Conservation (phyloP, 108 stramenopile species). For the Poteriospumella lacustris region DNA sequence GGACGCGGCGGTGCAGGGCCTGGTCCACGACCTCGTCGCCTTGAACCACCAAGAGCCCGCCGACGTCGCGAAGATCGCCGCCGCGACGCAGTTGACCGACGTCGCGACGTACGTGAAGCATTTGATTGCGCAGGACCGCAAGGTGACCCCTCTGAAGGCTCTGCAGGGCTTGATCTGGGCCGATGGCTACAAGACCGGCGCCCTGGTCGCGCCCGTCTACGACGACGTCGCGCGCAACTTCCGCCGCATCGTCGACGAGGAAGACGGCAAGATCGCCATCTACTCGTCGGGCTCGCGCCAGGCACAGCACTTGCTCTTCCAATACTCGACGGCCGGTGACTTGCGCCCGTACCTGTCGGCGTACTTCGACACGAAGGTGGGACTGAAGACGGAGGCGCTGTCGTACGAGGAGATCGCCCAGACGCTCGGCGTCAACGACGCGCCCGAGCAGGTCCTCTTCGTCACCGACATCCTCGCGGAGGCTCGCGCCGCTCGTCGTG, state of each 20-base stretch:
- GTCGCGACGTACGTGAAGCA: slow-evolving; percentile 46
- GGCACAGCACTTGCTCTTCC: slow-evolving; percentile 79
- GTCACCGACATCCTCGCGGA: slow-evolving; percentile 75
- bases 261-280: slow-evolving; percentile 71
- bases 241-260: slow-evolving; percentile 41
- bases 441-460: slow-evolving; percentile 68
- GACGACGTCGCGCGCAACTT: slow-evolving; percentile 55
- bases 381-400: slow-evolving; percentile 60
- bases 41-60: neutral
- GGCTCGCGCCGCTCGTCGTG: slow-evolving; percentile 67
- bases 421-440: slow-evolving; percentile 51
- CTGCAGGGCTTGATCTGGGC: slow-evolving; percentile 86
- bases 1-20: neutral
- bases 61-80: neutral
- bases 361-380: slow-evolving; percentile 84
- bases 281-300: slow-evolving; percentile 75
- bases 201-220: slow-evolving; percentile 71
- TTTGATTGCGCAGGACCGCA: slow-evolving; percentile 68
- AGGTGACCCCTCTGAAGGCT: slow-evolving; percentile 64
- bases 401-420: slow-evolving; percentile 70
- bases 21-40: slow-evolving; percentile 24
- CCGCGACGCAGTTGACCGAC: neutral
- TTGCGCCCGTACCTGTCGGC: slow-evolving; percentile 57
- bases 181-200: slow-evolving; percentile 51
- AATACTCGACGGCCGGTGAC: slow-evolving; percentile 66